These are phyloP conservation scores for Boletus sp. DNA, from an alignment of 768 basidiomycete species.

Conservation along the genomic window DNA sequence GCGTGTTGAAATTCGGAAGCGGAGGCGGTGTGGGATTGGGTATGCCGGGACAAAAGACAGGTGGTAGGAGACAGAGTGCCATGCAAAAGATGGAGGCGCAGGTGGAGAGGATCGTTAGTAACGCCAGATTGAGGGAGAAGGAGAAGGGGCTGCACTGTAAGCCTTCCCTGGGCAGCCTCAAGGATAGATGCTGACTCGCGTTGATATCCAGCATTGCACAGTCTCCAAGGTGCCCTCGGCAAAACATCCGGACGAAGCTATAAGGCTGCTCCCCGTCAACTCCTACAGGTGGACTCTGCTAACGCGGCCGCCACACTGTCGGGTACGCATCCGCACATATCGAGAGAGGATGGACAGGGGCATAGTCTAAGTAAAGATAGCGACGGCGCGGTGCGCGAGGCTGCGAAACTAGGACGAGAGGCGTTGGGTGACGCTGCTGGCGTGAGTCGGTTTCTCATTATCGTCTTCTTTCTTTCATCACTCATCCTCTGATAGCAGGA, in stretches of 20 bases:
- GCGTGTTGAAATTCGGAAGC: constrained; percentile 83
- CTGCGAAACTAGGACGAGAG: constrained; percentile 71
- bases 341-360: constrained; percentile 47
- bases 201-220: constrained; percentile 55
- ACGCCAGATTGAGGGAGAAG: constrained; percentile 81
- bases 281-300: constrained; percentile 80
- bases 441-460: constrained; percentile 33
- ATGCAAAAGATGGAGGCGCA: constrained; percentile 95
- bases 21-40: constrained; percentile 83
- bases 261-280: constrained; percentile 94
- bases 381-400: constrained; percentile 66
- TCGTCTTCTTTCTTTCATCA: neutral
- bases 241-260: constrained; percentile 92
- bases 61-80: constrained; percentile 72
- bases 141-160: constrained; percentile 71
- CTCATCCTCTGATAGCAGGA: constrained; percentile 44
- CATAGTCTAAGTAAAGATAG: constrained; percentile 31
- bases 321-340: constrained; percentile 48
- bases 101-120: constrained; percentile 94
- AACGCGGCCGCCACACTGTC: constrained; percentile 36
- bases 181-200: neutral
- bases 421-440: constrained; percentile 63
- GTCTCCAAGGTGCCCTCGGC: constrained; percentile 90
- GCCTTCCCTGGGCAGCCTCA: constrained; percentile 5
- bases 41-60: constrained; percentile 45